These are phyloP conservation scores for Erigeron canadensis DNA, from an alignment of 129 eudicot species.

Conservation along the genomic window DNA sequence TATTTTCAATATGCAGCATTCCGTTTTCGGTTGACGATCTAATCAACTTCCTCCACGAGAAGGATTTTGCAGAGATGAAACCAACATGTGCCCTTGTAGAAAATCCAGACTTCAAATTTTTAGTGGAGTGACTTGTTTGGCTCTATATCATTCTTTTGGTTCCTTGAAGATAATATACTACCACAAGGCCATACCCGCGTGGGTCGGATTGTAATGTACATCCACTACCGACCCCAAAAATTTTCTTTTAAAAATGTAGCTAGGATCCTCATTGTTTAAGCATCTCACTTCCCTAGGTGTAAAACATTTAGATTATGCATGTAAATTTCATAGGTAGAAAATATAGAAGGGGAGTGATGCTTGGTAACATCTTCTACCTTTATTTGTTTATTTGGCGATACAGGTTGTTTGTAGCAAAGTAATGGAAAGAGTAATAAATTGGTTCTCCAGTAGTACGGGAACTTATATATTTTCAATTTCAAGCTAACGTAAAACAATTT, in stretches of 20 bases:
- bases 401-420: constrained; percentile 14
- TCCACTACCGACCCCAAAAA: constrained; percentile 5
- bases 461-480: not conserved
- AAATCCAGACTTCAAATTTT: constrained; percentile 64
- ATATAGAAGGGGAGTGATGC: constrained; percentile 38
- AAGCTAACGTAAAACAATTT: not conserved
- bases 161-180: constrained; percentile 1
- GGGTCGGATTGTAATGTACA: constrained; percentile 31
- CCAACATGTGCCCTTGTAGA: constrained; percentile 62
- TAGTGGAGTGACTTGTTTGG: constrained; percentile 41
- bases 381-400: constrained; percentile 17
- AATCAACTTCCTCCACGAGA: constrained; percentile 37
- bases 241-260: constrained; percentile 13
- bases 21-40: constrained; percentile 74
- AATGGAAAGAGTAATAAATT: constrained; percentile 3
- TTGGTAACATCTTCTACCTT: constrained; percentile 13
- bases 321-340: constrained; percentile 42
- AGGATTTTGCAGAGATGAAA: constrained; percentile 64
- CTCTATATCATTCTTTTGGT: not conserved
- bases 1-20: constrained; percentile 48
- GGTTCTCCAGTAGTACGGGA: not conserved
- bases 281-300: constrained; percentile 23
- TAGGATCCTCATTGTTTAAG: constrained; percentile 22
- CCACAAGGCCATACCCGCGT: not conserved
- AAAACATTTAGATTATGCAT: constrained; percentile 35